A percentile compares a stretch with the other conserved stretches of the same genome.
These are phyloP conservation scores for Pseudoneurospora amorphoporcata DNA, from an alignment of 495 filamentous ascomycete genomes.

Conservation along the genomic window DNA sequence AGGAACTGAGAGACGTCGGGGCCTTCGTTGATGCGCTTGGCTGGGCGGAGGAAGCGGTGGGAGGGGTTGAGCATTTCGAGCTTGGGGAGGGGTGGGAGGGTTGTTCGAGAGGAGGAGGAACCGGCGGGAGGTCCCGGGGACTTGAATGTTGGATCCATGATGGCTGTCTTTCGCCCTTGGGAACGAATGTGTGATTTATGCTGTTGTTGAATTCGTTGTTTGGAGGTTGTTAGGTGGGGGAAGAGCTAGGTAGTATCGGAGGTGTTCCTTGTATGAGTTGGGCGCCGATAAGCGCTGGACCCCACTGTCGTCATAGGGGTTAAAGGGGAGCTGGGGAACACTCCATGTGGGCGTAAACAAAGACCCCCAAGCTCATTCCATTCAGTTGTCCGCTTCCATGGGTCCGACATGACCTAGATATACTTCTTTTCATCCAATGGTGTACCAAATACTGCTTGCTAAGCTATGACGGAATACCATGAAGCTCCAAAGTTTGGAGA, in stretches of 20 bases:
- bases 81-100: constrained; percentile 10
- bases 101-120: background rate
- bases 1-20: constrained; percentile 70
- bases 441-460: background rate
- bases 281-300: background rate
- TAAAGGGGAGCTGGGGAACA: background rate
- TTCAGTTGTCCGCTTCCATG: too few relatives aligned
- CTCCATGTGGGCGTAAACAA: background rate
- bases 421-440: background rate
- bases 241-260: background rate
- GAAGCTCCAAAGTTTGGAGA: background rate
- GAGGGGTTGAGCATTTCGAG: constrained; percentile 25
- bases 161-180: background rate
- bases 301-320: background rate
- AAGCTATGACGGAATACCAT: background rate
- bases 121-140: background rate
- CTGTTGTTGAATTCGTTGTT: background rate
- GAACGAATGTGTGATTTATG: background rate
- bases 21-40: constrained; percentile 72
- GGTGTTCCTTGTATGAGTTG: background rate
- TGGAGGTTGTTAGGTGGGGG: background rate
- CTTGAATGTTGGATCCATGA: background rate
- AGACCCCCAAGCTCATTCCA: background rate
- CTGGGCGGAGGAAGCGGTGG: constrained; percentile 41
- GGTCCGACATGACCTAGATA: too few relatives aligned